A percentile compares a stretch with the other conserved stretches of the same genome.
Conservation (phyloP, 192 early-diverging fungal genomes). For the Umbelopsis vinacea region DNA sequence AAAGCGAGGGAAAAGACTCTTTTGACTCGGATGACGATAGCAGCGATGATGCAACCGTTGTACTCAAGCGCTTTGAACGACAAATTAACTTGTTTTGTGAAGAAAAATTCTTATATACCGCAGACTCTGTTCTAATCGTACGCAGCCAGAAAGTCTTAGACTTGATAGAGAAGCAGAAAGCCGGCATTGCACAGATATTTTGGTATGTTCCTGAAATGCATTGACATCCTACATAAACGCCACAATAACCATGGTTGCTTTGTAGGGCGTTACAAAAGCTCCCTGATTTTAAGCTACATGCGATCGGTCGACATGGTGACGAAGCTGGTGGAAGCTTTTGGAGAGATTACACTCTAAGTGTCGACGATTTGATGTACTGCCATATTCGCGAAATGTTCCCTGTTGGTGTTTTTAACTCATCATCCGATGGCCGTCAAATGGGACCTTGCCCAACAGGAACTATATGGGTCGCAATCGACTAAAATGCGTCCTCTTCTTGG, state of each 20-base stretch:
- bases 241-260: too few relatives aligned
- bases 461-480: background rate
- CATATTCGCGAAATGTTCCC: slow-evolving; percentile 39
- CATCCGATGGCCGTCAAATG: background rate
- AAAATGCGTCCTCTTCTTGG: background rate
- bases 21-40: background rate
- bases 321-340: slow-evolving; percentile 33
- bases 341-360: slow-evolving; percentile 38
- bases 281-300: slow-evolving; percentile 32
- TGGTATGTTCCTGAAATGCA: slow-evolving; percentile 18
- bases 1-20: too few relatives aligned
- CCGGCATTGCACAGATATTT: slow-evolving; percentile 41
- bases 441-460: background rate
- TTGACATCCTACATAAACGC: too few relatives aligned
- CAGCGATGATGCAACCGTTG: background rate
- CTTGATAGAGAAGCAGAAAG: slow-evolving; percentile 41
- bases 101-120: slow-evolving; percentile 28
- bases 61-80: slow-evolving; percentile 27
- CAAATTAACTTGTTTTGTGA: slow-evolving; percentile 36
- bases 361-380: slow-evolving; percentile 32
- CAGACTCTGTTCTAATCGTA: slow-evolving; percentile 36
- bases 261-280: background rate
- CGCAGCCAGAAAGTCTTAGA: slow-evolving; percentile 31
- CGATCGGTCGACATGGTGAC: slow-evolving; percentile 37
- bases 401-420: background rate